Evolutionary conservation across 1,139 yeast species (phyloP).

Genomic region (Arxiozyma bovina): DNA sequence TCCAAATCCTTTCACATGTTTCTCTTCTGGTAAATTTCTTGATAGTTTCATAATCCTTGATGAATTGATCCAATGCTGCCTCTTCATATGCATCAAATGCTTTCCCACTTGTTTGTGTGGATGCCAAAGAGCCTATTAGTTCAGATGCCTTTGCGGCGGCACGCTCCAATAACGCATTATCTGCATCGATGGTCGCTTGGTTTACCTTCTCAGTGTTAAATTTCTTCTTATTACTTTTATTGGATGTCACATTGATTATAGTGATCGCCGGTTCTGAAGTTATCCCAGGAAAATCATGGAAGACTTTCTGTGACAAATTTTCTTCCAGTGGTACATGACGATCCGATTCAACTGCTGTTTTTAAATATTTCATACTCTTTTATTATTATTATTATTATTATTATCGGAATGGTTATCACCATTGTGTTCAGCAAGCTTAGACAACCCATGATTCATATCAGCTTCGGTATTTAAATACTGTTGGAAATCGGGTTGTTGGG

Average conservation of each 20-base stretch:
- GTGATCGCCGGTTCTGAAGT: background rate
- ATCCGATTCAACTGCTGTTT: background rate
- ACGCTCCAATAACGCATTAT: slow-evolving; percentile 23
- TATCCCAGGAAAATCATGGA: background rate
- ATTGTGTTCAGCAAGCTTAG: slow-evolving; percentile 4
- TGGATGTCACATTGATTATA: background rate
- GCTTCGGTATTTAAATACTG: slow-evolving; percentile 35
- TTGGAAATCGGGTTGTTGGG: slow-evolving; percentile 42
- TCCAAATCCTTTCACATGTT: slow-evolving; percentile 79
- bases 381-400: too few relatives aligned
- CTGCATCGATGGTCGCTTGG: slow-evolving; percentile 13
- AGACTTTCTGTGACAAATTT: background rate
- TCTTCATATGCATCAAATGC: slow-evolving; percentile 47
- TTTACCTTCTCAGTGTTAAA: background rate
- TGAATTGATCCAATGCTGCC: slow-evolving; percentile 61
- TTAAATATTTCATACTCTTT: background rate
- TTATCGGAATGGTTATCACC: background rate
- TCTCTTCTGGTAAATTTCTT: slow-evolving; percentile 55
- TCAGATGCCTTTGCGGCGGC: slow-evolving; percentile 30
- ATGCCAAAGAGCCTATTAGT: slow-evolving; percentile 22
- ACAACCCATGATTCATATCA: slow-evolving; percentile 5
- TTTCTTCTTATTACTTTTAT: background rate
- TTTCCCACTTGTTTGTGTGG: slow-evolving; percentile 30
- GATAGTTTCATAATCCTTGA: slow-evolving; percentile 56
- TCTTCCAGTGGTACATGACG: background rate